Conservation (phyloP, 441 rosid species). For the Theobroma grandiflorum region DNA sequence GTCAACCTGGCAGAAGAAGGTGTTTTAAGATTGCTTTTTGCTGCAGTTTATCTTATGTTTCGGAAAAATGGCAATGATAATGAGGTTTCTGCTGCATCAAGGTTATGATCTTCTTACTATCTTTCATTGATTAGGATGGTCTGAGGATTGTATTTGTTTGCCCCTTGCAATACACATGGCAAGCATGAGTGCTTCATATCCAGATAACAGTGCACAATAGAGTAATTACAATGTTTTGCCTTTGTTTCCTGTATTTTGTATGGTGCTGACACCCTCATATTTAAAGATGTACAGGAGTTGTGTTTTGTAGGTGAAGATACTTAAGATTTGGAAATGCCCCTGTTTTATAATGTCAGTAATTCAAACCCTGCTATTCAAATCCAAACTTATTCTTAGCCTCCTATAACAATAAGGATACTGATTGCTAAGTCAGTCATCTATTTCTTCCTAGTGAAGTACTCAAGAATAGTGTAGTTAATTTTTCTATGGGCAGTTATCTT, state of each 20-base stretch:
- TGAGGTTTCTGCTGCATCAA: slow-evolving; percentile 88
- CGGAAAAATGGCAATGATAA: slow-evolving; percentile 69
- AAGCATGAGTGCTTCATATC: background rate
- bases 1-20: slow-evolving; percentile 93
- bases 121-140: slow-evolving; percentile 11
- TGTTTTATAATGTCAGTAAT: background rate
- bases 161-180: background rate
- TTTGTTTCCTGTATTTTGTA: background rate
- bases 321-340: background rate
- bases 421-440: background rate
- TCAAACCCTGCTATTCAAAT: background rate
- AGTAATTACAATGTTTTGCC: background rate
- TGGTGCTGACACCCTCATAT: background rate
- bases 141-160: slow-evolving; percentile 7
- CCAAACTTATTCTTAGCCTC: slow-evolving; percentile 1
- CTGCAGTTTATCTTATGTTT: slow-evolving; percentile 81
- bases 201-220: background rate
- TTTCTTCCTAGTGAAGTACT: background rate
- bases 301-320: background rate
- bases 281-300: background rate
- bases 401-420: slow-evolving; percentile 11
- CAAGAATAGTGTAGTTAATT: background rate
- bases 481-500: slow-evolving; percentile 6
- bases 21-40: slow-evolving; percentile 82
- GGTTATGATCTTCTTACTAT: slow-evolving; percentile 55